Evolutionary conservation across 75 land plant species (phyloP).

Genomic region (Sequoia sempervirens): DNA sequence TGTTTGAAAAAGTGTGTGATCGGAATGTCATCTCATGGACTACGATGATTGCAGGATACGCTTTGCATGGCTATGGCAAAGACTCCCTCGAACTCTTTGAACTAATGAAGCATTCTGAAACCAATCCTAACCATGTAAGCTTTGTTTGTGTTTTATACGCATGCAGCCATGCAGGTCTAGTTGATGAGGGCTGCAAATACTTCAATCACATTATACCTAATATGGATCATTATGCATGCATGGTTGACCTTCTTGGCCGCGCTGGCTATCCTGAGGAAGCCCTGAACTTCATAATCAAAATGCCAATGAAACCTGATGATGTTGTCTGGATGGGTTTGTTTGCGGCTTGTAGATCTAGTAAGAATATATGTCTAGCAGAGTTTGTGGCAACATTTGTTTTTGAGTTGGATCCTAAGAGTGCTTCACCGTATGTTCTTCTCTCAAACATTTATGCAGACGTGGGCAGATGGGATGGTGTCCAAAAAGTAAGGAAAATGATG

Average conservation of each 20-base stretch:
- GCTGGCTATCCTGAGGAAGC: conserved; percentile 28
- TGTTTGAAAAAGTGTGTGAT: conserved; percentile 11
- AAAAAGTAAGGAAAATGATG: conserved; percentile 23
- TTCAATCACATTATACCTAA: conserved; percentile 17
- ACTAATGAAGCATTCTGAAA: conserved; percentile 1
- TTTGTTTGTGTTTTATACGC: conserved; percentile 13
- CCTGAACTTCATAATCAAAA: conserved; percentile 15
- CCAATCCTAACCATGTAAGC: conserved; percentile 10
- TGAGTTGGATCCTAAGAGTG: conserved; percentile 19
- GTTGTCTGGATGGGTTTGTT: conserved; percentile 27
- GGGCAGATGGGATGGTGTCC: conserved; percentile 23
- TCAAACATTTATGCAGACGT: conserved; percentile 27
- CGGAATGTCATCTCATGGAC: conserved; percentile 6
- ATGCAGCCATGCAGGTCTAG: conserved; percentile 13
- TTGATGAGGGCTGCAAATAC: conserved; percentile 14
- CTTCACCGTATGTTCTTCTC: conserved; percentile 26
- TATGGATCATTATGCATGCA: conserved; percentile 28
- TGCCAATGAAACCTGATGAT: conserved; percentile 13
- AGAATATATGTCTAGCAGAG: conserved; percentile 20
- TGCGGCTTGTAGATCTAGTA: conserved; percentile 18
- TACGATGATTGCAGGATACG: conserved; percentile 22
- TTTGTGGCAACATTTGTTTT: conserved; percentile 1
- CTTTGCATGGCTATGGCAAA: conserved; percentile 5
- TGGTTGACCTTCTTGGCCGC: conserved; percentile 36
- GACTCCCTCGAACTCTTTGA: conserved; percentile 13